Conservation (phyloP, 2,329 filamentous ascomycete species). For the Tolypocladium cylindrosporum region DNA sequence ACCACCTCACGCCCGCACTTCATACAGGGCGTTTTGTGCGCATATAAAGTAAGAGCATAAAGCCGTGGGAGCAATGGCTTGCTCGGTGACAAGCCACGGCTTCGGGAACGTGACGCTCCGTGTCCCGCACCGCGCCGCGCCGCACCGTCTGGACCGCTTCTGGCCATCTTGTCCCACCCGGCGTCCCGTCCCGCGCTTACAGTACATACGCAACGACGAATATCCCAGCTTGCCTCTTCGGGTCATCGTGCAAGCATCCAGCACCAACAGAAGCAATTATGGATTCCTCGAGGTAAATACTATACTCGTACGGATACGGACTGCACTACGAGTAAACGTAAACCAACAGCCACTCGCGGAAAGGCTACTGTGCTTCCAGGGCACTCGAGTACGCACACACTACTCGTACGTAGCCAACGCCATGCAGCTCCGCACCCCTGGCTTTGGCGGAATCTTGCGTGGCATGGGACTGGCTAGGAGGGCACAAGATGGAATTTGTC, state of each 20-base stretch:
- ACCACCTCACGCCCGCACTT: background rate
- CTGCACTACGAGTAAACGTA: conserved; percentile 7
- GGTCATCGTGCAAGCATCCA: background rate
- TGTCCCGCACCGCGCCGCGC: background rate
- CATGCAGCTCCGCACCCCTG: background rate
- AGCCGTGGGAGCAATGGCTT: background rate
- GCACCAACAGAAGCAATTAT: conserved; percentile 18
- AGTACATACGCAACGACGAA: background rate
- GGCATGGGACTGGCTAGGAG: background rate
- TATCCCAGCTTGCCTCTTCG: background rate
- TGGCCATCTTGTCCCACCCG: background rate
- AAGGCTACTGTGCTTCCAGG: background rate
- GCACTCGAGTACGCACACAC: background rate
- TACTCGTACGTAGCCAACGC: background rate
- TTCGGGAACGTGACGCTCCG: background rate
- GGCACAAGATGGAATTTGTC: background rate
- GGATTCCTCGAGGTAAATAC: conserved; percentile 19
- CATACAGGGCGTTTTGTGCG: background rate
- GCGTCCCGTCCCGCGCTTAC: background rate
- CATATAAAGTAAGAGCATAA: background rate
- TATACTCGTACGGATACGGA: conserved; percentile 5
- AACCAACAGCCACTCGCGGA: background rate
- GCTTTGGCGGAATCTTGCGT: background rate
- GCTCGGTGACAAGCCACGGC: background rate
- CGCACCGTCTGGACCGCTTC: background rate